A percentile compares a stretch with the other conserved stretches of the same genome.
phyloP scores from a whole-genome alignment of 169 alveolate species.

The Babesia gibsoni region DNA sequence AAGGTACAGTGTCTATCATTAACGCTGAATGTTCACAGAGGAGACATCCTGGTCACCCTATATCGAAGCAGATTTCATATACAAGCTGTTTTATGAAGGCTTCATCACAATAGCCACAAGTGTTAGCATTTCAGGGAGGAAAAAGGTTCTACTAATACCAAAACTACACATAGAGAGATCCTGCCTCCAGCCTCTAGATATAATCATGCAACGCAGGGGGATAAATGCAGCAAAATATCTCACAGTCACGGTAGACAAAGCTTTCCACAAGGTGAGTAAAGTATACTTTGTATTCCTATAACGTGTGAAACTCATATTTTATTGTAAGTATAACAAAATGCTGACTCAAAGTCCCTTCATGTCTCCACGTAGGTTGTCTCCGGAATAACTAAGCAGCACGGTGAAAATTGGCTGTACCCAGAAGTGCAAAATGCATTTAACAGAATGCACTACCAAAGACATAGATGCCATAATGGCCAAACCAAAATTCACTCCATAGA shows the following conservation, averaged over 20 bases:
- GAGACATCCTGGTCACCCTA: slow-evolving; percentile 73
- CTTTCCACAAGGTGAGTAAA: slow-evolving; percentile 52
- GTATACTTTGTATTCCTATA: no score
- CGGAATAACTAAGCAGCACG: slow-evolving; percentile 70
- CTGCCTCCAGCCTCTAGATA: slow-evolving; percentile 58
- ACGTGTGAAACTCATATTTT: no score
- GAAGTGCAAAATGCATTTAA: slow-evolving; percentile 64
- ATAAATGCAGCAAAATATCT: slow-evolving; percentile 38
- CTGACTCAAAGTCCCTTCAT: not conserved
- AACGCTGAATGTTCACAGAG: not conserved
- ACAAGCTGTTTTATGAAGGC: slow-evolving; percentile 56
- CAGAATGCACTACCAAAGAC: slow-evolving; percentile 51
- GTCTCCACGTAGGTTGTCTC: slow-evolving; percentile 62
- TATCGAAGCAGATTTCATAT: slow-evolving; percentile 61
- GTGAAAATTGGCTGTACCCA: slow-evolving; percentile 75
- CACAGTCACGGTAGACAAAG: slow-evolving; percentile 60
- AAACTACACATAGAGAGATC: slow-evolving; percentile 66
- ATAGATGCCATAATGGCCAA: slow-evolving; percentile 5
- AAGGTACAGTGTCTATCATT: not conserved
- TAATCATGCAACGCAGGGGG: slow-evolving; percentile 58
- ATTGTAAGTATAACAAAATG: no score
- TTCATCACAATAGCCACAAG: slow-evolving; percentile 67
- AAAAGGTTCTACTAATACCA: slow-evolving; percentile 49
- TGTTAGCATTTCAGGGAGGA: slow-evolving; percentile 2
- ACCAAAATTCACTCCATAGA: slow-evolving; percentile 67